Conservation (phyloP, 257 asterid species). For the Dorcoceras hygrometricum region DNA sequence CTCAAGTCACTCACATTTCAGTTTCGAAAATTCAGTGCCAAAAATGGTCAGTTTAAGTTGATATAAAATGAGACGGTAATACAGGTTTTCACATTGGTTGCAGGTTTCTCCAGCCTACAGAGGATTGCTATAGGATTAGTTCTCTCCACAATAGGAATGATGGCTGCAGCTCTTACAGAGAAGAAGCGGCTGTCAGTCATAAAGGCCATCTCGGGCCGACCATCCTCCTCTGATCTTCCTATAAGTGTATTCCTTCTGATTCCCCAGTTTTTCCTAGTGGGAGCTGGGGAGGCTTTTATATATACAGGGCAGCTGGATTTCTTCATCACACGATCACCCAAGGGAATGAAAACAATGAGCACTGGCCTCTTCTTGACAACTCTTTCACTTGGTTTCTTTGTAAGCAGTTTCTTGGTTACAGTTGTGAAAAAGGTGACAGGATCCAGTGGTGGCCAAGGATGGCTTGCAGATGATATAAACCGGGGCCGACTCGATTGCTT, state of each 20-base stretch:
- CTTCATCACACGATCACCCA: conserved; percentile 88
- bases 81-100: background rate
- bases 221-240: conserved; percentile 46
- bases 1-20: background rate
- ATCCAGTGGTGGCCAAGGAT: conserved; percentile 46
- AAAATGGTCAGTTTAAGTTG: background rate
- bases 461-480: conserved; percentile 86
- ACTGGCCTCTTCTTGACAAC: conserved; percentile 91
- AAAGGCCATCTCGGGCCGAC: conserved; percentile 27
- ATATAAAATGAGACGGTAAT: too few species aligned
- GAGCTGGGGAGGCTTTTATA: conserved; percentile 86
- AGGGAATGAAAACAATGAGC: conserved; percentile 96
- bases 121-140: conserved; percentile 62
- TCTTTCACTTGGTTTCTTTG: conserved; percentile 73
- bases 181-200: conserved; percentile 61
- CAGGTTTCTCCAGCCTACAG: conserved; percentile 71
- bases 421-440: conserved; percentile 58
- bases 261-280: conserved; percentile 83
- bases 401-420: conserved; percentile 72
- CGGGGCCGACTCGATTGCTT: conserved; percentile 76
- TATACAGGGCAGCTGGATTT: conserved; percentile 93
- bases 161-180: conserved; percentile 61
- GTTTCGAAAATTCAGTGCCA: background rate
- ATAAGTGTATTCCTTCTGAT: conserved; percentile 65
- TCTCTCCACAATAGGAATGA: conserved; percentile 80